Percentiles rank a stretch among this genome's conserved stretches.
phyloP scores from a whole-genome alignment of 306 rosid species.

The barrel medic (Medicago truncatula) region DNA sequence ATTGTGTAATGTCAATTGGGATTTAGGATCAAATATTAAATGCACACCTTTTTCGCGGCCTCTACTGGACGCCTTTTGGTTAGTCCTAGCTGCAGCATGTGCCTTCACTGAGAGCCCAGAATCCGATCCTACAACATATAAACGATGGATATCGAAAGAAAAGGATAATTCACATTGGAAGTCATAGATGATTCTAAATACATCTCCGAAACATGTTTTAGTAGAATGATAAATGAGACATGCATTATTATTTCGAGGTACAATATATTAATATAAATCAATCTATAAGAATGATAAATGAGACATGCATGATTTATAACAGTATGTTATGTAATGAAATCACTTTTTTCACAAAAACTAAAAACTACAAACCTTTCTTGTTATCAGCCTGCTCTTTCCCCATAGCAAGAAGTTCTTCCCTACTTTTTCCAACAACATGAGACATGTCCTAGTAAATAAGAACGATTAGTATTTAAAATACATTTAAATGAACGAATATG shows the following conservation, averaged over 20 bases:
- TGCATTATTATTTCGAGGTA: not conserved
- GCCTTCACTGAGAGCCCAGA: slow-evolving; percentile 54
- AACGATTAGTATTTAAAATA: slow-evolving; percentile 42
- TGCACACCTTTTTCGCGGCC: slow-evolving; percentile 69
- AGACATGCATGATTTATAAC: slow-evolving; percentile 7
- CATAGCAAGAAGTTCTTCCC: slow-evolving; percentile 97
- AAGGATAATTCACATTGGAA: slow-evolving; percentile 55
- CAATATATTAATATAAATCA: not conserved
- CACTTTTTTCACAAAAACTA: not conserved
- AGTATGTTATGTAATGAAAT: slow-evolving; percentile 23
- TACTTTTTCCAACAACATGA: slow-evolving; percentile 92
- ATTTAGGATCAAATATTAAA: slow-evolving; percentile 14
- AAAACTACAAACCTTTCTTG: slow-evolving; percentile 72
- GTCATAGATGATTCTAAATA: slow-evolving; percentile 41
- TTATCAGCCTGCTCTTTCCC: slow-evolving; percentile 92
- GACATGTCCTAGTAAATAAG: slow-evolving; percentile 82
- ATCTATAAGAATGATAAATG: slow-evolving; percentile 26
- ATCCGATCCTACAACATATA: slow-evolving; percentile 59
- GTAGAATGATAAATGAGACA: too few relatives aligned
- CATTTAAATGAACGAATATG: slow-evolving; percentile 32
- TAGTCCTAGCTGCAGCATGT: slow-evolving; percentile 54
- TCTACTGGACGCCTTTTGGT: slow-evolving; percentile 69
- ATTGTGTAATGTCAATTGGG: slow-evolving; percentile 2
- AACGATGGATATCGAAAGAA: slow-evolving; percentile 40
- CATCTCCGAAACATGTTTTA: slow-evolving; percentile 21